Base-by-base conservation (phyloP, 2,329 filamentous ascomycete genomes). In the Aspergillus tamarii region DNA sequence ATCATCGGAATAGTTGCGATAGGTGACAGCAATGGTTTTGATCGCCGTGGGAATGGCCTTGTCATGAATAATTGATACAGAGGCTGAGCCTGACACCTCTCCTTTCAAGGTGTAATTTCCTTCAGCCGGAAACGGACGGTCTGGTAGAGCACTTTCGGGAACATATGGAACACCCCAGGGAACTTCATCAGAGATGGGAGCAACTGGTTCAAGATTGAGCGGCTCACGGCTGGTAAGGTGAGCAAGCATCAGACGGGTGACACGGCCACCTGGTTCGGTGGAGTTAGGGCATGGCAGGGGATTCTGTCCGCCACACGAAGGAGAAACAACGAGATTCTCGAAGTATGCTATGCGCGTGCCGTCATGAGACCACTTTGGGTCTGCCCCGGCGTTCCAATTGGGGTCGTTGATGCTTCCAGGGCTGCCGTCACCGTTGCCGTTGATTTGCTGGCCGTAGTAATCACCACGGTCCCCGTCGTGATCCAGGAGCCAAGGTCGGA, bases 321-420 rank as follows among this genome's bases (percentile, higher is more conserved):
- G 82, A 0, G 75, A 63, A 1, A 76, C 65, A 0, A 77, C 75
- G 8, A 81, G 68, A 3, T 70, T 71, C 65, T 84, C 79, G 69
- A 71, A 82, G 64, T 80, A 85, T 0, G 77, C 77, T 41, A 84
- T 76, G 1, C 72, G 67, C 0, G 81, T 84, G 6, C 77, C 76
- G 64, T 84, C 82, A 1, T 67, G 62, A 11, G 70, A 71, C 55
- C 63, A 72, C 19, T 60, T 57, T 1, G 70, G 83, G 66, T 84
- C 83, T 6, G 82, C 83, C 12, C 73, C 70, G 4, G 73, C 82
- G 66, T 84, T 84, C 83, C 83, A 84, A 30, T 82, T 75, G 0
- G 82, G 78, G 59, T 84, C 81, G 59, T 81, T 79, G n/a, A 80
- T 63, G 58, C 70, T 76, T 1, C 79, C 80, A 19, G 65, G 64